A percentile compares a stretch with the other conserved stretches of the same genome.
phyloP scores from a whole-genome alignment of 257 asterid species.

The Fraxinus quadrangulata region DNA sequence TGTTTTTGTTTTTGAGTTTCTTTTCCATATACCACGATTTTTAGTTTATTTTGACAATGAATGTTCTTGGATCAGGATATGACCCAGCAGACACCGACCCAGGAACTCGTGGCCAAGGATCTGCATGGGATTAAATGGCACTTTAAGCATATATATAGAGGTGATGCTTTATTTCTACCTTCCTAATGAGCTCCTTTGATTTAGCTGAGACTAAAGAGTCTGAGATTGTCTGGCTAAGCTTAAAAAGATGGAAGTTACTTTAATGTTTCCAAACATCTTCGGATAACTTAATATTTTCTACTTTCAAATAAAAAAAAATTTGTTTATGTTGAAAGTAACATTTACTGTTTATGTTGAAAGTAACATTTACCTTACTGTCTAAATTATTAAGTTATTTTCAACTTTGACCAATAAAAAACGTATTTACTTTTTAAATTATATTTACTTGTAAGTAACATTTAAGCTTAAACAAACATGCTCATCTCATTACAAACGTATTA shows the following conservation, averaged over 20 bases:
- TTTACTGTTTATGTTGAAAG: background rate
- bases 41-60: background rate
- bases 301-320: background rate
- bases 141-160: constrained; percentile 64
- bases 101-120: constrained; percentile 57
- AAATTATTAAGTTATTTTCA: background rate
- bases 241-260: background rate
- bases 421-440: background rate
- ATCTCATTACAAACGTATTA: background rate
- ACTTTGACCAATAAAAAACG: background rate
- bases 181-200: background rate
- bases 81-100: constrained; percentile 55
- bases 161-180: constrained; percentile 23
- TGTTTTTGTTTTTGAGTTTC: background rate
- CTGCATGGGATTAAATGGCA: constrained; percentile 62
- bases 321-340: background rate
- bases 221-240: background rate
- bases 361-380: background rate
- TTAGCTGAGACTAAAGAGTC: background rate
- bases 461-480: background rate
- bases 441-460: background rate
- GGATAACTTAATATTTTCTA: background rate
- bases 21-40: background rate
- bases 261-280: background rate
- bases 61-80: constrained; percentile 36